These are phyloP conservation scores for Colletotrichum liriopes DNA, from an alignment of 2,329 filamentous ascomycete genomes.

Conservation along the genomic window DNA sequence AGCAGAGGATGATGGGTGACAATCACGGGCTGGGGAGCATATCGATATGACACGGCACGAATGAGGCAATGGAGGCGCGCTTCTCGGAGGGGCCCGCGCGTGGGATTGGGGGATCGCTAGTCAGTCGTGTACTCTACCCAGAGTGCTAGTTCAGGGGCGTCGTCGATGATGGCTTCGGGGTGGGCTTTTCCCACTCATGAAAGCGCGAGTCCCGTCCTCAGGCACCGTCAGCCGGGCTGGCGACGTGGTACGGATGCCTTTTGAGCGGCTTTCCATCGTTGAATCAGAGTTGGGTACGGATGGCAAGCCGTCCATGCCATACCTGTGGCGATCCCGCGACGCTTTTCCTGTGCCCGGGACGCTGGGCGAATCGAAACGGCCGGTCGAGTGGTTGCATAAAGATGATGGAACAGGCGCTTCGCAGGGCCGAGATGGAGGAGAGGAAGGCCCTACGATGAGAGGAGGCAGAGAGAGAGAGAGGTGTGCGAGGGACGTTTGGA, in stretches of 20 bases:
- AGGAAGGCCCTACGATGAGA: neutral
- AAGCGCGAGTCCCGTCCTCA: too few relatives aligned
- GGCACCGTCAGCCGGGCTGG: too few relatives aligned
- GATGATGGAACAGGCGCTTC: conserved; percentile 39
- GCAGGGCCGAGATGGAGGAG: conserved; percentile 1
- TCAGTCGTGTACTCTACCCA: too few relatives aligned
- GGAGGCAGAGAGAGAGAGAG: neutral
- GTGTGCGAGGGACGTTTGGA: neutral
- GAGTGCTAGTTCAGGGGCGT: conserved; percentile 30
- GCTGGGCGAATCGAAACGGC: conserved; percentile 31
- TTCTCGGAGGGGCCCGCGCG: conserved; percentile 1
- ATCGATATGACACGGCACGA: conserved; percentile 10
- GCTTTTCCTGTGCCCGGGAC: conserved; percentile 6
- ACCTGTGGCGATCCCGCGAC: conserved; percentile 31
- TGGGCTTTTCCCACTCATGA: neutral
- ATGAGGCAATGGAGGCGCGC: conserved; percentile 9
- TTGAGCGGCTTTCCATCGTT: neutral
- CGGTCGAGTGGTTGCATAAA: conserved; percentile 22
- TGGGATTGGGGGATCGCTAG: conserved; percentile 16
- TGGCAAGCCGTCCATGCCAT: conserved; percentile 24
- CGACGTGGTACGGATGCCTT: neutral
- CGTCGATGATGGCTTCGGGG: conserved; percentile 12
- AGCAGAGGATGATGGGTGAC: neutral
- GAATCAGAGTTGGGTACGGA: conserved; percentile 16
- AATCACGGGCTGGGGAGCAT: neutral